Base-by-base conservation (phyloP, 306 rosid genomes). In the Castanopsis chinensis region DNA sequence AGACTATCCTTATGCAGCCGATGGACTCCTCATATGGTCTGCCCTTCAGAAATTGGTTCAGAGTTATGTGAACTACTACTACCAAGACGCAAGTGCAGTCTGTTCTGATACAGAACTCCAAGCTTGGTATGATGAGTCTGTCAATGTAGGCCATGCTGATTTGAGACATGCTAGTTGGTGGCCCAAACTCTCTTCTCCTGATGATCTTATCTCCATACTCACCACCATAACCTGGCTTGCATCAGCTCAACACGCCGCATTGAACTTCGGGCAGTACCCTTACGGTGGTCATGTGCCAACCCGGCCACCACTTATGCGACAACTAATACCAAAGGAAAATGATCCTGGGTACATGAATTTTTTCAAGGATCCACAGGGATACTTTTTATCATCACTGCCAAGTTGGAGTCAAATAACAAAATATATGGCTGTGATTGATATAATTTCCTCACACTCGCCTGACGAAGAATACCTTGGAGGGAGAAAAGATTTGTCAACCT, bases 1-100 rank as follows among this genome's bases (percentile, higher is more conserved):
- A 78, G 85, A 86, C 77, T 81, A 87, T 74, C 88, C 90, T 65
- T 75, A 43, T 67, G 87, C 90, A 74, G 80, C 78, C 59, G 90
- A 78, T 77, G 84, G 86, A 49, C 85, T 72, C 27, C 82, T 86
- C 52, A 86, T 86, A 80, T 86, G 89, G 89, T 77, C 83, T 68
- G 79, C 85, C 73, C 78, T 80, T 74, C 57, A 78, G 67, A 83
- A 83, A 45, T 58, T 86, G 79, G 87, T 78, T n/a, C 2, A 13
- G 15, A 86, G 74, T 53, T 83, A 83, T 61, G 86, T 86, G 53
- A 83, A 78, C 82, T 68, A 83, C 76, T 83, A 75, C 78, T 83
- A 86, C 73, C 78, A 72, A 71, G 85, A 61, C 45, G 54, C 33
- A 25, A 43, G 59, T n/a, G 61, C 69, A 21, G 6, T 83, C 72